Base-by-base conservation (phyloP, 352 stramenopile genomes). In the Elongisporangium undulatum region DNA sequence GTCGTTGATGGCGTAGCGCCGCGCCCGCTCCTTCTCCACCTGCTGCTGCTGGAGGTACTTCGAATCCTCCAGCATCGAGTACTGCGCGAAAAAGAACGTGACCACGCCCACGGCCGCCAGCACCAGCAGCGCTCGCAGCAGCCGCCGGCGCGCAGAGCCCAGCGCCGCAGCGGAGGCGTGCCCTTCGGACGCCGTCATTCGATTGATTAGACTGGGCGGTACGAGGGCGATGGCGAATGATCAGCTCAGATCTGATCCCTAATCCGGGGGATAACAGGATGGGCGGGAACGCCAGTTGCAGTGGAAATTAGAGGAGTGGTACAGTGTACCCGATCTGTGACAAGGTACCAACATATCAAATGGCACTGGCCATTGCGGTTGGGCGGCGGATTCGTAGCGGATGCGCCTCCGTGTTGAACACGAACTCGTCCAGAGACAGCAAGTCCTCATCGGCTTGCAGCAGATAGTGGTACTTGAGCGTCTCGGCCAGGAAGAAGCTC, bases 391-490 rank as follows among this genome's bases (percentile, higher is more conserved):
- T 74, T 10, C 79, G 85, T 21, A 97, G 79, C 24, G 83, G 76
- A 56, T 97, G 89, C 2, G 78, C 89, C 62, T 90, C 85, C 0
- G 89, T 95, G 64, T 90, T 96, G 69, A 97, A 89, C 34, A 97
- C 85, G 49, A 88, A 79, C 15, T 82, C 64, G 57, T 96, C 69
- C 23, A 96, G 70, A 6, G 74, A 60, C 15, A 96, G 51, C 34
- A 92, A 49, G 24, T 85, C 67, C 38, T 87, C 79, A 38, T 90
- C 79, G 23, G 72, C 85, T 64, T 96, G 96, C 24, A 97, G 75
- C 61, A 97, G 60, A 57, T 91, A 97, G 13, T 97, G 74, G 62
- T 97, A 98, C 69, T 97, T 98, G 64, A 97, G 73, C 41, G 92
- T 97, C 75, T 97, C 89, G n/a, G 81, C 86, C 49, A 97, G 51